Percentiles rank a stretch among this genome's conserved stretches.
Conservation (phyloP, 2,329 filamentous ascomycete genomes). For the Apiospora saccharicola region DNA sequence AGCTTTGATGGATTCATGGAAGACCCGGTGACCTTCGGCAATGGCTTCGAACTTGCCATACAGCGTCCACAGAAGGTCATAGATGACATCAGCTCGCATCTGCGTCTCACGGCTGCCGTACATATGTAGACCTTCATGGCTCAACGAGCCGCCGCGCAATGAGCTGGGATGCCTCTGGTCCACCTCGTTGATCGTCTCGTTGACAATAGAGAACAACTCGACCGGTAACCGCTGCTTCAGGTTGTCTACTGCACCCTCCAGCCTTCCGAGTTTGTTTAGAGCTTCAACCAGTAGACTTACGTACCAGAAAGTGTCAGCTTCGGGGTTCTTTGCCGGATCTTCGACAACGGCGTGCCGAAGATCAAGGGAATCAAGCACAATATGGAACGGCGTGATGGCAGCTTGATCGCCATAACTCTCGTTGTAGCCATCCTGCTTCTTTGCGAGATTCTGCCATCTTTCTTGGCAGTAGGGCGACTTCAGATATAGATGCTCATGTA, state of each 20-base stretch:
- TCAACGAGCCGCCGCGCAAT: slow-evolving; percentile 63
- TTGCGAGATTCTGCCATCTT: slow-evolving; percentile 85
- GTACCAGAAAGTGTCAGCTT: slow-evolving; percentile 95
- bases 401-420: slow-evolving; percentile 57
- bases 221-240: slow-evolving; percentile 94
- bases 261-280: slow-evolving; percentile 84
- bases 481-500: slow-evolving; percentile 96
- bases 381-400: slow-evolving; percentile 62
- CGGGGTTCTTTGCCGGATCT: slow-evolving; percentile 91
- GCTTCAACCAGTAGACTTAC: slow-evolving; percentile 87
- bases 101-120: slow-evolving; percentile 76
- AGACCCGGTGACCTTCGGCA: slow-evolving; percentile 90
- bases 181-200: slow-evolving; percentile 93
- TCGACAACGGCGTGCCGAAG: slow-evolving; percentile 72
- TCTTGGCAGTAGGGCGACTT: slow-evolving; percentile 98
- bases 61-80: slow-evolving; percentile 89
- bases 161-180: slow-evolving; percentile 92
- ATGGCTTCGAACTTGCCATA: slow-evolving; percentile 98
- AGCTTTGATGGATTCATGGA: slow-evolving; percentile 89
- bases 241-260: slow-evolving; percentile 86
- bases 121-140: slow-evolving; percentile 65
- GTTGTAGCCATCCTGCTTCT: slow-evolving; percentile 64
- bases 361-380: slow-evolving; percentile 67
- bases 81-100: slow-evolving; percentile 83
- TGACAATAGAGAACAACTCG: slow-evolving; percentile 91